Percentiles rank a stretch among this genome's conserved stretches.
Evolutionary conservation across 805 yeast genomes (phyloP).

Genomic region (Teunomyces tritomae): DNA sequence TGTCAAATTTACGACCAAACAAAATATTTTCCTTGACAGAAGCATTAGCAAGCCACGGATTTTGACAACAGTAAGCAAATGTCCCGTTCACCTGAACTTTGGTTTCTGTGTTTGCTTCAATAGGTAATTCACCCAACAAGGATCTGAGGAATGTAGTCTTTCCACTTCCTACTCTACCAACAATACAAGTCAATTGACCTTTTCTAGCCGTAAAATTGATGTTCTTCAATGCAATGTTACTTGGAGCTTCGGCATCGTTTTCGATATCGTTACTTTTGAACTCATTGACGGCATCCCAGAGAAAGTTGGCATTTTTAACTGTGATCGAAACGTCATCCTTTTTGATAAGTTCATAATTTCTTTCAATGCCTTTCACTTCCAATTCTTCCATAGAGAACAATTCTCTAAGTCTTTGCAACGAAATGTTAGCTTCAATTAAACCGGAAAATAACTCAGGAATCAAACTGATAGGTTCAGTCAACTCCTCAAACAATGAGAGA

Average conservation of each 20-base stretch:
- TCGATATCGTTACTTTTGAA: slow-evolving; percentile 7
- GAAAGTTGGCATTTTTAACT: slow-evolving; percentile 50
- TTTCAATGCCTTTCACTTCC: slow-evolving; percentile 20
- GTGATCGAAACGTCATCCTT: slow-evolving; percentile 38
- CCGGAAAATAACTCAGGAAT: slow-evolving; percentile 57
- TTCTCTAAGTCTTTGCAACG: slow-evolving; percentile 50
- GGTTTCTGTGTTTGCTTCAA: slow-evolving; percentile 19
- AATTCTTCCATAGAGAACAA: slow-evolving; percentile 43
- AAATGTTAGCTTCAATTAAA: slow-evolving; percentile 55
- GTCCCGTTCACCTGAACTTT: slow-evolving; percentile 32
- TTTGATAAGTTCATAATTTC: slow-evolving; percentile 12
- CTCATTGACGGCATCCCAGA: slow-evolving; percentile 39
- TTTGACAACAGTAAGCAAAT: slow-evolving; percentile 62
- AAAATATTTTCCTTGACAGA: slow-evolving; percentile 50
- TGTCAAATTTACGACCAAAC: slow-evolving; percentile 48
- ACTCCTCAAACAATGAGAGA: slow-evolving; percentile 54
- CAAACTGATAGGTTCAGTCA: slow-evolving; percentile 56
- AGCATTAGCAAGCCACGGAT: slow-evolving; percentile 53
- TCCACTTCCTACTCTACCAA: slow-evolving; percentile 69
- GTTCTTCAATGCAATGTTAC: slow-evolving; percentile 37
- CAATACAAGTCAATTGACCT: slow-evolving; percentile 56
- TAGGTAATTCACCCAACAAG: slow-evolving; percentile 52
- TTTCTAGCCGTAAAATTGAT: slow-evolving; percentile 49
- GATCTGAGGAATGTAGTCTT: slow-evolving; percentile 58
- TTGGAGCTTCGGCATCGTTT: slow-evolving; percentile 12